Evolutionary conservation across 495 filamentous ascomycete species (phyloP), one percentile per base, ranked within the genome.

Genomic region (Annulohypoxylon stygium): DNA sequence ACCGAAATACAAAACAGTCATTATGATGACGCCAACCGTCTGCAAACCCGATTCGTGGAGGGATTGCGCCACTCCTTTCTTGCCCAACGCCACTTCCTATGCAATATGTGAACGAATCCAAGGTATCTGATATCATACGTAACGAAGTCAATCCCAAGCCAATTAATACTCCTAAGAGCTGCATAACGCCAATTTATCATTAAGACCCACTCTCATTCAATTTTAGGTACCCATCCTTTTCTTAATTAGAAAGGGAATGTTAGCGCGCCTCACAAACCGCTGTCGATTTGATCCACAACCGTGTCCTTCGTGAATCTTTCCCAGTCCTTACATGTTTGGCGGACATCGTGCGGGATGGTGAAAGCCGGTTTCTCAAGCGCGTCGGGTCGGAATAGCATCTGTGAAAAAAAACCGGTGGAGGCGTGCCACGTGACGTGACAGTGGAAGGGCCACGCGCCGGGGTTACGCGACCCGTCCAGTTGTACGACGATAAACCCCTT

Each of bases 401-500:
- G 82, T 53, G 84, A 70, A 64, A 87, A 84, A 65, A 90, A 83
- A 26, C 88, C 88, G 4, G 76, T 86, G n/a, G 80, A 82, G 0
- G 86, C 76, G 75, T 90, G 87, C 87, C 86, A 89, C 8, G 86
- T 84, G 34, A 88, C 82, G 79, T 89, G 87, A 77, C 86, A 89
- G 76, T 89, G 87, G 73, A 90, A 85, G 0, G 86, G 83, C 88
- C 88, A 90, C 23, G 86, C 78, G 6, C 88, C 87, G 0, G 88
- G 84, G 62, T 87, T 85, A 18, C 81, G 75, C 10, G 62, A 67
- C 0, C 75, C 76, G 39, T 85, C 83, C n/a, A 85, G 81, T 69
- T 88, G 86, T n/a, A 88, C 39, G 33, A 88, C 86, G 6, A 86
- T 74, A 70, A 83, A 71, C 43, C 85, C 80, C 61, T 71, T 48